Evolutionary conservation across 78 protist genomes (phyloP), one percentile per base, ranked within the genome.

Genomic region (Thecamonas trahens): DNA sequence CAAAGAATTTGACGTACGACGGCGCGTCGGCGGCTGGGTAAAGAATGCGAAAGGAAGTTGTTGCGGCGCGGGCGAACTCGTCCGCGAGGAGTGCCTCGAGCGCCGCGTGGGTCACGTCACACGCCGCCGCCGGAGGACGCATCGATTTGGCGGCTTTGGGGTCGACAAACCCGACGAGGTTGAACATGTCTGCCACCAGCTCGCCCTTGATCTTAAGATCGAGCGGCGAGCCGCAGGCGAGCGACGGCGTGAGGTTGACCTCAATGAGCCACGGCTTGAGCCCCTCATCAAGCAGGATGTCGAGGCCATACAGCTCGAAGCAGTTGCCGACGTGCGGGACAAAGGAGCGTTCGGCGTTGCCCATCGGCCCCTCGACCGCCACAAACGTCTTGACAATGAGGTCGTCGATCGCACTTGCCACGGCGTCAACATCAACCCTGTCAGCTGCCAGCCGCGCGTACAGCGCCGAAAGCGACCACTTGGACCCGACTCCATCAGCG

Each of bases 201-300:
- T 3, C 6, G 34, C n/a, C 2, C 47, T 79, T 79, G 31, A 79
- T 20, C 22, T 50, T 9, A 29, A 2, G 4, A 57, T 79, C 85
- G 4, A 79, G 57, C 34, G 79, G 68, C 0, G 83, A 45, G 24
- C 53, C 69, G 8, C 73, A 68, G 18, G 60, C 44, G 66, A 83
- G 67, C 18, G 85, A 71, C 34, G 93, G 93, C 22, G 66, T 35
- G 18, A 82, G 69, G 67, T 88, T 88, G 37, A 88, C 86, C 55
- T 88, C 94, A 24, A 88, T 54, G 24, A 88, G 72, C 85, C 87
- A 81, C 11, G 87, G 86, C 37, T 55, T 72, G 40, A 67, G 49
- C 31, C 0, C 0, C 24, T 32, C 74, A 62, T 89, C 94, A 11
- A 84, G 39, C 39, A 89, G 37, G n/a, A 89, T 29, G 61, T 89